Conservation (phyloP, 345 rosid species). For the Melastoma malabathricum region DNA sequence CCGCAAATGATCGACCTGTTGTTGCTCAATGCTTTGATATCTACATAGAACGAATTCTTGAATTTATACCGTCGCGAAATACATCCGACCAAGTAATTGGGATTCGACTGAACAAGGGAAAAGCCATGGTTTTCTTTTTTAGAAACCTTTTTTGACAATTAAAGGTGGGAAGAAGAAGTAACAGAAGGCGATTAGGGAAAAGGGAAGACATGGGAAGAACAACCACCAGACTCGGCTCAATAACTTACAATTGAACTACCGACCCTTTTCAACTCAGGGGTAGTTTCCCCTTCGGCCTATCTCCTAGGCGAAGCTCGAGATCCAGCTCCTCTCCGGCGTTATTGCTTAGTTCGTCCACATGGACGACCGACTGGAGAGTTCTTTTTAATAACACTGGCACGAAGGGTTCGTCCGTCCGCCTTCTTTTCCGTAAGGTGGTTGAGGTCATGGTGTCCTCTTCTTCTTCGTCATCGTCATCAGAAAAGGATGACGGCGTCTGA, state of each 20-base stretch:
- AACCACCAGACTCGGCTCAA: slow-evolving; percentile 12
- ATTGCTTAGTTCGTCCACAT: slow-evolving; percentile 25
- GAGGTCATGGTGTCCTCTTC: too few relatives aligned
- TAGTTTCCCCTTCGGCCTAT: slow-evolving; percentile 50
- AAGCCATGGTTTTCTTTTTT: slow-evolving; percentile 8
- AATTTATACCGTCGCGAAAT: too few relatives aligned
- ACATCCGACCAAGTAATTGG: too few relatives aligned
- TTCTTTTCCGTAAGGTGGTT: slow-evolving; percentile 29
- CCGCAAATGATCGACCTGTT: too few relatives aligned
- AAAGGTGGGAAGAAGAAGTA: background rate
- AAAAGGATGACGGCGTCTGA: slow-evolving; percentile 21
- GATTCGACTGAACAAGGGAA: slow-evolving; percentile 3
- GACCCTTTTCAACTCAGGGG: too few relatives aligned
- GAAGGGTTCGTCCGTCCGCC: slow-evolving; percentile 23
- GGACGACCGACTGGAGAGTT: background rate
- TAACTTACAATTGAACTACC: slow-evolving; percentile 11
- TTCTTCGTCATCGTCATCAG: slow-evolving; percentile 18
- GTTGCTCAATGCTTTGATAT: too few relatives aligned
- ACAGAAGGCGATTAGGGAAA: slow-evolving; percentile 4
- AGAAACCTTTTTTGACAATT: slow-evolving; percentile 4
- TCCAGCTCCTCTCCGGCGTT: slow-evolving; percentile 52
- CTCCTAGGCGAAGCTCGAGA: slow-evolving; percentile 91
- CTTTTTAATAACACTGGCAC: slow-evolving; percentile 25
- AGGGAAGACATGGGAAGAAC: slow-evolving; percentile 1
- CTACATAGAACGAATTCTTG: too few relatives aligned